Evolutionary conservation across 2,329 filamentous ascomycete species (phyloP), one percentile per base, ranked within the genome.

Genomic region (Trichophyton simii): DNA sequence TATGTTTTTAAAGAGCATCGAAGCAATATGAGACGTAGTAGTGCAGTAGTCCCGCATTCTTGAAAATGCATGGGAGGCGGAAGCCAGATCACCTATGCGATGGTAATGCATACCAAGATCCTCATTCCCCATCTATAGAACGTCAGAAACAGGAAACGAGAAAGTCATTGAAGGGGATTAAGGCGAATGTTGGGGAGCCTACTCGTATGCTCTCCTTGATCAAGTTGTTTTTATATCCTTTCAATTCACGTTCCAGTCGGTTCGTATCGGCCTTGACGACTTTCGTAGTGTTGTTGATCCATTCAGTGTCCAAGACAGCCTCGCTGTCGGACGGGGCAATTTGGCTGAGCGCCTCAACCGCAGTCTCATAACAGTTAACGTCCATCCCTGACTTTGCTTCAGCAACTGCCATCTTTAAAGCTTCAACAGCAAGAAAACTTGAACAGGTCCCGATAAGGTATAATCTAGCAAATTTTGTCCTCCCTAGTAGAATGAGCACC

Each of bases 201-300:
- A 95, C 91, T 67, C 91, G 78, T 69, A 97, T 96, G 76, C 91
- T 96, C 76, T 99, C 94, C 72, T 96, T 96, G 68, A 99, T 91
- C 50, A 97, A 77, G 69, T 97, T 99, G 71, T 96, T 96, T 76
- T 94, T 96, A 75, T 97, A 97, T 1, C 87, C 87, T 73, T 91
- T 91, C 20, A 99, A 79, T 73, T 97, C 90, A 15, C 82, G 78
- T 71, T 96, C 90, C 61, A 97, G 79, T n/a, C 87, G 83, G 61
- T 84, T 79, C 0, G 86, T 86, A 72, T 95, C 87, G 1, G 78
- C 76, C 66, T 83, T 83, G 68, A 91, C 89, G 59, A 81, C 77
- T 64, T 83, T 83, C 22, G 85, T 83, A 42, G 82, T 87, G 62
- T 77, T 79, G 6, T 87, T 81, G n/a, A 87, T 81, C 92, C 92